Percentiles rank a stretch among this genome's conserved stretches.
phyloP scores from a whole-genome alignment of 371 early-diverging fungal species.

The Actinomucor elegans region DNA sequence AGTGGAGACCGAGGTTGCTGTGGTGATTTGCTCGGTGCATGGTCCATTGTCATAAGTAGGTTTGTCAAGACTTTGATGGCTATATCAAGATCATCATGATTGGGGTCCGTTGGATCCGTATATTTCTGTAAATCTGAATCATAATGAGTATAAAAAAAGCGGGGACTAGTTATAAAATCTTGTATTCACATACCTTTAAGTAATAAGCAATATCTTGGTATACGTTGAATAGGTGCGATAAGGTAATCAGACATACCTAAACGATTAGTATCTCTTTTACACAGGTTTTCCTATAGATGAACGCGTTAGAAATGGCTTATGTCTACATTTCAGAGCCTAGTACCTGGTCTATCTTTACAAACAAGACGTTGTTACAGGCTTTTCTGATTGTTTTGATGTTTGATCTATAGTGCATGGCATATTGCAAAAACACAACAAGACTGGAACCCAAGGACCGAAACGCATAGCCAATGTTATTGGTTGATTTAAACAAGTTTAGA shows the following conservation, averaged over 20 bases:
- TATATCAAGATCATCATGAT: conserved; percentile 21
- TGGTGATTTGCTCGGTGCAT: conserved; percentile 22
- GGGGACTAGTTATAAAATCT: background rate
- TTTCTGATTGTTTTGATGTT: conserved; percentile 36
- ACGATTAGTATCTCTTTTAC: conserved; percentile 40
- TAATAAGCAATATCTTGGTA: conserved; percentile 44
- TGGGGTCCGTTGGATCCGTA: conserved; percentile 17
- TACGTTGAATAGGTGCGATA: conserved; percentile 47
- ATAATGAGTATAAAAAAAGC: no score
- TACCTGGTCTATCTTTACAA: conserved; percentile 48
- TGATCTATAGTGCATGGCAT: conserved; percentile 44
- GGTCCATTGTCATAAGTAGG: conserved; percentile 42
- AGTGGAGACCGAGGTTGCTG: background rate
- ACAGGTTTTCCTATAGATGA: conserved; percentile 35
- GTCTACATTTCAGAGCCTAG: no score
- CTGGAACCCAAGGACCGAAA: conserved; percentile 30
- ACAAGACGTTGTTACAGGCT: conserved; percentile 41
- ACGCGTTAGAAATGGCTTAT: no score
- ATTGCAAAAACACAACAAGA: conserved; percentile 41
- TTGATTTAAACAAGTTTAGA: conserved; percentile 16
- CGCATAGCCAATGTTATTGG: conserved; percentile 24
- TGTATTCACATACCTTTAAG: conserved; percentile 35
- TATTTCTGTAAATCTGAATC: conserved; percentile 48
- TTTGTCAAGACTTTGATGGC: conserved; percentile 32
- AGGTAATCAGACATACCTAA: conserved; percentile 48